Base-by-base conservation (phyloP, 2,329 filamentous ascomycete genomes). In the Aspergillus udagawae region DNA sequence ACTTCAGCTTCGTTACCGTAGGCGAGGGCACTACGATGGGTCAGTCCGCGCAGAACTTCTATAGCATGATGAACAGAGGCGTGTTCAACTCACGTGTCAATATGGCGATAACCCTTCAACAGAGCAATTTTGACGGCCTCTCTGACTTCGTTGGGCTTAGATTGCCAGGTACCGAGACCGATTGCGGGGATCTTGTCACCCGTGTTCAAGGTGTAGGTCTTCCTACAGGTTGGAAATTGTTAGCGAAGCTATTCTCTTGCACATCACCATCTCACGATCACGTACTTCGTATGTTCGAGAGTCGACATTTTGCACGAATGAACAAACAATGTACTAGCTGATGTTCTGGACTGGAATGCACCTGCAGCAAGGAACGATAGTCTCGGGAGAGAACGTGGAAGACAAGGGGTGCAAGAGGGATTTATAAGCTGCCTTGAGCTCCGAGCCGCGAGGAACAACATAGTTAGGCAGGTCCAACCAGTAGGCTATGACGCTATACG, bases 1-100 rank as follows among this genome's bases (percentile, higher is more conserved):
- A 89, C 86, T 60, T 88, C 86, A 52, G 80, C 80, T 71, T 89
- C 87, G 65, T 88, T 90, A 59, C 80, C 79, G 67, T 88, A 88
- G 70, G 70, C 72, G 58, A 74, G 66, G 29, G 73, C 73, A 58
- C 68, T 70, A 62, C 62, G 21, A 5, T n/a, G 32, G 29, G 38
- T 49, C 42, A 20, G 32, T 62, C 47, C 55, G 38, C 41, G 32
- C n/a, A 35, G 14, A 20, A 4, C 6, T 21, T 14, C 14, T 3
- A 7, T 17, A 5, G n/a, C 17, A 25, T 6, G 45, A 20, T 12
- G 3, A 52, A 54, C 3, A 4, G 3, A 25, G 10, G 2, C 4
- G 41, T 7, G 10, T 38, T 23, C 4, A 54, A 72, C 70, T 52
- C 75, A 78, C 51, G 80, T 81, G 63, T 83, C 82, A 57, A 85